phyloP scores from a whole-genome alignment of 257 asterid genomes.

The Ballota nigra region DNA sequence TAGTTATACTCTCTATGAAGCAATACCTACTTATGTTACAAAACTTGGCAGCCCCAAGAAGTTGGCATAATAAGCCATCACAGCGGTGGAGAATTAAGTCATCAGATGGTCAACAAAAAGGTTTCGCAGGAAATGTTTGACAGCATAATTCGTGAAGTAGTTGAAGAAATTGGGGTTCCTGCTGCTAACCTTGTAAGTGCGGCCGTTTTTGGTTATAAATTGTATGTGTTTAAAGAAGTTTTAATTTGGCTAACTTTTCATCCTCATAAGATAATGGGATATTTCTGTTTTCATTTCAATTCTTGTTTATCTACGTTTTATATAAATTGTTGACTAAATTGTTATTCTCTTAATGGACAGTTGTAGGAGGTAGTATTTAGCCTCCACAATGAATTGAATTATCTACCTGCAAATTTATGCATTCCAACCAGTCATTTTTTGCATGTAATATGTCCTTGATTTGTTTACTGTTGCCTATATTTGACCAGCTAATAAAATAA shows the following conservation, averaged over 20 bases:
- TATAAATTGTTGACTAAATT: not conserved
- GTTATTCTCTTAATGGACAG: not conserved
- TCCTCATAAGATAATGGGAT: not conserved
- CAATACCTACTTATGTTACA: constrained; percentile 1
- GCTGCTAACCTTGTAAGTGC: constrained; percentile 58
- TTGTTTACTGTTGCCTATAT: constrained; percentile 11
- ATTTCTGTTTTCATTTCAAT: not conserved
- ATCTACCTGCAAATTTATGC: constrained; percentile 9
- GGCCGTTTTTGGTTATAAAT: constrained; percentile 4
- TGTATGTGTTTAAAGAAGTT: not conserved
- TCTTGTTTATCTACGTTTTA: not conserved
- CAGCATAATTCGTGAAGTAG: constrained; percentile 90
- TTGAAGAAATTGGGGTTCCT: constrained; percentile 96
- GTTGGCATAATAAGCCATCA: constrained; percentile 54
- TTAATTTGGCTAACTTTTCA: not conserved
- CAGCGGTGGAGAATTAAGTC: constrained; percentile 28
- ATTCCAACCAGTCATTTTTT: not conserved
- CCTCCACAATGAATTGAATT: not conserved
- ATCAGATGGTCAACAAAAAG: constrained; percentile 42
- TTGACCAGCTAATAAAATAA: not conserved
- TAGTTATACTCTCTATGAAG: constrained; percentile 10
- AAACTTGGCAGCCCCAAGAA: constrained; percentile 73
- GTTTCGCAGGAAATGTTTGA: constrained; percentile 90
- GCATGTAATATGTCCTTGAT: not conserved
- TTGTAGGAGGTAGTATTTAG: not conserved